Base-by-base conservation (phyloP, 2,329 filamentous ascomycete genomes). In the Xylaria digitata region DNA sequence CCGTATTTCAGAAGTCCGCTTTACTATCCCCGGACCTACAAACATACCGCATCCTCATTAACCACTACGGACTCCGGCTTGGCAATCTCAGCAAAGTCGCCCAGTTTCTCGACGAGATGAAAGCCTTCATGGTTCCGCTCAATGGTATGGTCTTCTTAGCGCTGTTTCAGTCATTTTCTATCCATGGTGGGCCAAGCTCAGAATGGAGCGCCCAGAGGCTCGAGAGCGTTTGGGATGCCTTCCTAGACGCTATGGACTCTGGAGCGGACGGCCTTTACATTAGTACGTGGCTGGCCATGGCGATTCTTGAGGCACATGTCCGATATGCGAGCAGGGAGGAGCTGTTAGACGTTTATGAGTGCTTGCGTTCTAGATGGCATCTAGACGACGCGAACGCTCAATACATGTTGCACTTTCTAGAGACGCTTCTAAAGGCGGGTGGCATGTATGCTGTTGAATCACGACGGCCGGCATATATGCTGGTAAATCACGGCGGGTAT, bases 41-140 rank as follows among this genome's bases (percentile, higher is more conserved):
- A 43, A 97, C 94, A 0, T 97, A 93, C 77, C 87, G 90, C 54
- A 87, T 96, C 50, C 83, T 98, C 59, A 85, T 97, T 67, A 88
- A 90, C 50, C 87, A 97, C 76, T 91, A 92, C 74, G 89, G 90
- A 5, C 80, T 87, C 21, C 82, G 83, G 19, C 82, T 88, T 3
- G 95, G 95, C 17, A 85, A 96, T 70, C 83, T 97, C 23, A 82
- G 88, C 46, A 88, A 88, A 69, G 88, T 96, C 13, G 87, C 88
- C 11, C 85, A 88, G 55, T 87, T 93, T 50, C 81, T 99, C 23
- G 86, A 88, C 53, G 95, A 98, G 77, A 97, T 97, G 93, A 87
- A 87, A 63, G 80, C 82, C 43, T 89, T 89, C 71, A 81, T 85
- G 2, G 83, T 97, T 3, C 87, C 89, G 0, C 81, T 95, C 17